Evolutionary conservation across 768 basidiomycete genomes (phyloP).

Genomic region (button mushroom (Agaricus bisporus)): DNA sequence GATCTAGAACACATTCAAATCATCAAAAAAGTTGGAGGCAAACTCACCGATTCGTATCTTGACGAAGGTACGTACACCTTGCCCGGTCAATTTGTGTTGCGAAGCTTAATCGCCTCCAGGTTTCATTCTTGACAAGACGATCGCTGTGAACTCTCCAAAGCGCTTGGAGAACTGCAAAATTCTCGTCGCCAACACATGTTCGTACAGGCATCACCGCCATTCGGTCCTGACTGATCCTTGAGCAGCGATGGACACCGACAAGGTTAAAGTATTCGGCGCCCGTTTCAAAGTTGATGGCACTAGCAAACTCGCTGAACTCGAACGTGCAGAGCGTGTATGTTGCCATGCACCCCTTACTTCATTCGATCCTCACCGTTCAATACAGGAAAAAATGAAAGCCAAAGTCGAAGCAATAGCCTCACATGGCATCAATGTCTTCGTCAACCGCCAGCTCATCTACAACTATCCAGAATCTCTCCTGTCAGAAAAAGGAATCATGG

Average conservation of each 20-base stretch:
- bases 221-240: neutral
- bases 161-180: conserved; percentile 93
- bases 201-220: conserved; percentile 22
- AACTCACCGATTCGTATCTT: conserved; percentile 95
- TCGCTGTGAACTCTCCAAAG: conserved; percentile 92
- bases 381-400: conserved; percentile 98
- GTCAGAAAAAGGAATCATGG: conserved; percentile 92
- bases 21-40: conserved; percentile 99
- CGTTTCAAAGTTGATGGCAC: conserved; percentile 94
- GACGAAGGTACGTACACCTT: conserved; percentile 67
- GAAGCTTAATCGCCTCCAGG: conserved; percentile 36
- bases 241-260: conserved; percentile 98
- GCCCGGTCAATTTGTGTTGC: neutral
- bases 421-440: conserved; percentile 95
- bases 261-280: conserved; percentile 99
- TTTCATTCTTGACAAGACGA: conserved; percentile 96
- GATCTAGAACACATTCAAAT: conserved; percentile 98
- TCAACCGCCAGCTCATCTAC: conserved; percentile 98
- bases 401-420: conserved; percentile 93
- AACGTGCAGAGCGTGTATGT: conserved; percentile 85
- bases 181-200: conserved; percentile 96
- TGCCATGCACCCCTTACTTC: neutral
- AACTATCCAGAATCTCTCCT: conserved; percentile 97
- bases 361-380: neutral
- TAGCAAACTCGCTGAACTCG: conserved; percentile 95